Evolutionary conservation across 495 filamentous ascomycete genomes (phyloP).

Genomic region (Annulohypoxylon nitens): DNA sequence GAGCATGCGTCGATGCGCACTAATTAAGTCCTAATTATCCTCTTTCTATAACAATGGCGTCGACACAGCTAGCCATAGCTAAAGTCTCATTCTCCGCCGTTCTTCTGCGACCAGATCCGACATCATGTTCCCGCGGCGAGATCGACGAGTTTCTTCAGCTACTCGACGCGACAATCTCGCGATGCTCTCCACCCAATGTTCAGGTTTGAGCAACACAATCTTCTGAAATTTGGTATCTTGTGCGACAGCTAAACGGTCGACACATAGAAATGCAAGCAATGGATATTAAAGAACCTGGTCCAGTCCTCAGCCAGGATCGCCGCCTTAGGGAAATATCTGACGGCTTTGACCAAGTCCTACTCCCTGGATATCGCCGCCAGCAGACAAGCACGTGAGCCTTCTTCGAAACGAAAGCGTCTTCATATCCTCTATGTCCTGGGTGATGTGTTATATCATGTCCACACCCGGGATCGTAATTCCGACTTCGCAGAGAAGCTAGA

Average conservation of each 20-base stretch:
- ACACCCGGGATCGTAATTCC: slow-evolving; percentile 68
- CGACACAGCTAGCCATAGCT: slow-evolving; percentile 82
- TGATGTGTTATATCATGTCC: slow-evolving; percentile 85
- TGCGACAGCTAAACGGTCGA: slow-evolving; percentile 70
- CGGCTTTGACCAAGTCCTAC: slow-evolving; percentile 74
- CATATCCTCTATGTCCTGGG: slow-evolving; percentile 86
- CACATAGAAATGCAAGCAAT: slow-evolving; percentile 84
- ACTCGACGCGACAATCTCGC: slow-evolving; percentile 74
- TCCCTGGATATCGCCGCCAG: slow-evolving; percentile 50
- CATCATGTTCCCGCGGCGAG: slow-evolving; percentile 75
- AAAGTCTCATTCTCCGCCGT: slow-evolving; percentile 83
- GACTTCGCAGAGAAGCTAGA: slow-evolving; percentile 72
- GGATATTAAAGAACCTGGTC: slow-evolving; percentile 79
- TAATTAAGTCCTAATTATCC: neutral
- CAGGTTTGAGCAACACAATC: slow-evolving; percentile 86
- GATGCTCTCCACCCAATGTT: slow-evolving; percentile 87
- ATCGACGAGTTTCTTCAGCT: slow-evolving; percentile 77
- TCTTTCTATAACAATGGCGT: slow-evolving; percentile 66
- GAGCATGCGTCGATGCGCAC: slow-evolving; percentile 26
- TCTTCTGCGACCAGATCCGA: slow-evolving; percentile 81
- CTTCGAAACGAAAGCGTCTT: slow-evolving; percentile 76
- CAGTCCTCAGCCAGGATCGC: slow-evolving; percentile 74
- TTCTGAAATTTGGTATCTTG: slow-evolving; percentile 64
- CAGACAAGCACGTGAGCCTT: slow-evolving; percentile 59
- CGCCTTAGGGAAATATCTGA: slow-evolving; percentile 81